phyloP scores from a whole-genome alignment of 2,329 filamentous ascomycete species.

The Ophiostoma ulmi region DNA sequence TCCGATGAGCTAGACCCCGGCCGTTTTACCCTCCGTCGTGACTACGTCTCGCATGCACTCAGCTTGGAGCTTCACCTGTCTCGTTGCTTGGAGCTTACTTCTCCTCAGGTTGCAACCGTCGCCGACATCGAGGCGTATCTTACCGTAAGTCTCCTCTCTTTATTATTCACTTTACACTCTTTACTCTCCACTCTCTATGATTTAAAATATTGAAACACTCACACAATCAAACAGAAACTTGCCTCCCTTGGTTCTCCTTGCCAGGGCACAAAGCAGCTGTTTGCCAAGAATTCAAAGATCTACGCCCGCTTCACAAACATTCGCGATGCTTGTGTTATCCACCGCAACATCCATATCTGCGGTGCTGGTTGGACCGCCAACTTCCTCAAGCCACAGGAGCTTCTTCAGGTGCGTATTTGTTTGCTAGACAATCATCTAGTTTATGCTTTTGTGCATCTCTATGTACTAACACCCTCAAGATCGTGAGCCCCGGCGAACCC shows the following conservation, averaged over 20 bases:
- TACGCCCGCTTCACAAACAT: constrained; percentile 57
- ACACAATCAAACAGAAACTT: constrained; percentile 38
- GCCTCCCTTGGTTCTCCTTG: constrained; percentile 35
- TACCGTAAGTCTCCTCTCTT: constrained; percentile 36
- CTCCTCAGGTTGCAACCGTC: constrained; percentile 31
- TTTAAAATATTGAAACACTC: not conserved
- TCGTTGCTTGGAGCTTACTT: constrained; percentile 41
- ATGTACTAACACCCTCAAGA: constrained; percentile 26
- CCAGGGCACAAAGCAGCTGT: constrained; percentile 38
- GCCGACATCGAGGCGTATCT: constrained; percentile 43
- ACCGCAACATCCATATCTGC: constrained; percentile 42
- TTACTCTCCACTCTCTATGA: not conserved
- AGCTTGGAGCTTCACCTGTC: constrained; percentile 46
- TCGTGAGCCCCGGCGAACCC: constrained; percentile 32
- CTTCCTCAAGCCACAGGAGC: constrained; percentile 43
- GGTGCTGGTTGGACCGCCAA: constrained; percentile 45
- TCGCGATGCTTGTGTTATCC: constrained; percentile 51
- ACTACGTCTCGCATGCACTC: constrained; percentile 36
- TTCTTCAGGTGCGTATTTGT: constrained; percentile 36
- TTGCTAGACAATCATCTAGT: not conserved
- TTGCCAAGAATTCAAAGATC: constrained; percentile 40
- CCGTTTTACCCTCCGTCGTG: constrained; percentile 25
- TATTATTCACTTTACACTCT: not conserved
- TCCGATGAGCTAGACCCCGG: constrained; percentile 25
- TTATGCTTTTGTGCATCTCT: not conserved